Conservation (phyloP, 2,329 filamentous ascomycete genomes). For the Diaporthe humulicola region DNA sequence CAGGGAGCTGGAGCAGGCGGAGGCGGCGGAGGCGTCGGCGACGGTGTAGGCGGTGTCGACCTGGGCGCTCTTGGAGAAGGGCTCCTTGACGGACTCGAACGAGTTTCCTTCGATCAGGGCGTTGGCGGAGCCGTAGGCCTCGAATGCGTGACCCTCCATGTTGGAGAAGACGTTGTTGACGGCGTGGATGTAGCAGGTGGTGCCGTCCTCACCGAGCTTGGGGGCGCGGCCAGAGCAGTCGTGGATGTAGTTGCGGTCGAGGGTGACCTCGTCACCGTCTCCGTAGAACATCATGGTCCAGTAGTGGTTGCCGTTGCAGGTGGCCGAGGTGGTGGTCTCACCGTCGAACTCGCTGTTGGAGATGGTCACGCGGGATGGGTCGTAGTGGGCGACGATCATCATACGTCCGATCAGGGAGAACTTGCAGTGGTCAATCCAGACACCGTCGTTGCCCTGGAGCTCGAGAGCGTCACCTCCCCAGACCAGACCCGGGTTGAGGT, state of each 20-base stretch:
- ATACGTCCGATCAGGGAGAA: slow-evolving; percentile 71
- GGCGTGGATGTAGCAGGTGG: slow-evolving; percentile 65
- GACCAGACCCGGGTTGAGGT: slow-evolving; percentile 51
- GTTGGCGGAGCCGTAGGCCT: slow-evolving; percentile 57
- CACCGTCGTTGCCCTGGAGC: slow-evolving; percentile 55
- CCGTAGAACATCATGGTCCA: slow-evolving; percentile 71
- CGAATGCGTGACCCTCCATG: slow-evolving; percentile 69
- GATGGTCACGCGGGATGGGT: slow-evolving; percentile 68
- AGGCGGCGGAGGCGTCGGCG: slow-evolving; percentile 48
- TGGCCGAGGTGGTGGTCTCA: slow-evolving; percentile 64
- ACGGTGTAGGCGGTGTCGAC: slow-evolving; percentile 42
- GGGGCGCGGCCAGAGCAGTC: slow-evolving; percentile 68
- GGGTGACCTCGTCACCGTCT: slow-evolving; percentile 66
- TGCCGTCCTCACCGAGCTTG: slow-evolving; percentile 65
- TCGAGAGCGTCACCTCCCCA: slow-evolving; percentile 70
- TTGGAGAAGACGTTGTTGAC: slow-evolving; percentile 74
- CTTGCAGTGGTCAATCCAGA: slow-evolving; percentile 68
- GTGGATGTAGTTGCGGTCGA: slow-evolving; percentile 73
- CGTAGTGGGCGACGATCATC: slow-evolving; percentile 69
- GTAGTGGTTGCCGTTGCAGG: slow-evolving; percentile 72
- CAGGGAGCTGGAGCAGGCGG: slow-evolving; percentile 57
- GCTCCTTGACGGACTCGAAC: slow-evolving; percentile 65
- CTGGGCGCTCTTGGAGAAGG: slow-evolving; percentile 50
- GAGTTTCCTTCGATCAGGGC: slow-evolving; percentile 70
- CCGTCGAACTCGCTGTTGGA: slow-evolving; percentile 73